phyloP scores from a whole-genome alignment of 306 rosid genomes.

The Prinsepia uniflora region DNA sequence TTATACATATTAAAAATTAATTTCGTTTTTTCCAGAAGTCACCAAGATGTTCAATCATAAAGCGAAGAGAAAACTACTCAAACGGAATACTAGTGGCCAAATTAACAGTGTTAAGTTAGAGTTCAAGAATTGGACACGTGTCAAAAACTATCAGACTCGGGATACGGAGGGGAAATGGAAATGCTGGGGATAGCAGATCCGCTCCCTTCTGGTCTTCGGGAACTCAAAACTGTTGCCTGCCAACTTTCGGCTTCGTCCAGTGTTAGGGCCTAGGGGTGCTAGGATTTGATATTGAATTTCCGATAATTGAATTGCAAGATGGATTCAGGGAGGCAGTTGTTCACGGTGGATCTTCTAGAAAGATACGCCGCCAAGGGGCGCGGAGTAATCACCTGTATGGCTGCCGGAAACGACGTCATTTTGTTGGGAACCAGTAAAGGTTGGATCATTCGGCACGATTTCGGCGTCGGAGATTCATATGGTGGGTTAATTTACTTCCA shows the following conservation, averaged over 20 bases:
- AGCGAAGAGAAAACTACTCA: too few species aligned
- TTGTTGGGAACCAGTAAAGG: conserved; percentile 91
- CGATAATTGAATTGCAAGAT: conserved; percentile 33
- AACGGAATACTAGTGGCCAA: too few species aligned
- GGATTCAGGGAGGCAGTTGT: conserved; percentile 83
- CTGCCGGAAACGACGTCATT: conserved; percentile 93
- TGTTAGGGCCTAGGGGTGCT: not conserved
- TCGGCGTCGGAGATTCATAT: conserved; percentile 75
- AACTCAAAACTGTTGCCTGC: not conserved
- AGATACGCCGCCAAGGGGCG: conserved; percentile 88
- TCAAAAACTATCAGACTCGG: too few species aligned
- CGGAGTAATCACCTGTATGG: conserved; percentile 83
- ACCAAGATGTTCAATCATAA: too few species aligned
- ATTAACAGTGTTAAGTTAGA: too few species aligned
- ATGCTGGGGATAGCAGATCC: too few species aligned
- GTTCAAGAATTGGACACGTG: too few species aligned
- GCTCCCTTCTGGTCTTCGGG: not conserved
- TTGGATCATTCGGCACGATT: conserved; percentile 92
- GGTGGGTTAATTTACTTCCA: conserved; percentile 37
- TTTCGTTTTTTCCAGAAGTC: too few species aligned
- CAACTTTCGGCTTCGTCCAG: not conserved
- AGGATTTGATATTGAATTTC: not conserved
- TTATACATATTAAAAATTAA: too few species aligned
- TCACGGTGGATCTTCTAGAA: conserved; percentile 89
- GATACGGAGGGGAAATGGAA: too few species aligned